Base-by-base conservation (phyloP, 2,329 filamentous ascomycete genomes). In the Chaetoscypha palmicola region DNA sequence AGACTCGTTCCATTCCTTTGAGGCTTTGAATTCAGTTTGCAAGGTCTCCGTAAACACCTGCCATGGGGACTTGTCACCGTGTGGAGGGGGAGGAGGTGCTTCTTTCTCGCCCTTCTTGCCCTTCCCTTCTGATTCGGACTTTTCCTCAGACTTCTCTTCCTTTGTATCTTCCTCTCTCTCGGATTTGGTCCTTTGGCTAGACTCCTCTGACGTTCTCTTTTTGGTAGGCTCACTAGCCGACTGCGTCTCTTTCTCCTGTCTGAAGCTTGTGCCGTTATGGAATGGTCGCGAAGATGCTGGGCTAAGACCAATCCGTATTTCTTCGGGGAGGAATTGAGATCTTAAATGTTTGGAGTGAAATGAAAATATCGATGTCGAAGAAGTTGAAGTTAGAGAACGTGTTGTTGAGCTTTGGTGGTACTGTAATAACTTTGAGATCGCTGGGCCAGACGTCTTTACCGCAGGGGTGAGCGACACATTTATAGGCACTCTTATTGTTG, bases 31-130 rank as follows among this genome's bases (percentile, higher is more conserved):
- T 67, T 98, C 92, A 45, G 74, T 76, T 64, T 87, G 80, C 67
- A 98, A 79, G n/a, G 92, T 98, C 62, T 98, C 92, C 61, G 87
- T 87, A 70, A 98, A 98, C 23, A 98, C 92, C 64, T 97, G 88
- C 90, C 92, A 97, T 42, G 92, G 92, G 2, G 91, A 92, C 73
- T 98, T 98, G 70, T 95, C 89, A 49, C 92, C 92, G 62, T 98
- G 92, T 16, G 90, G 91, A n/a, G 92, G 91, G 11, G 90, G 91
- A 17, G 91, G 87, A 10, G 90, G 83, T 49, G 88, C 79, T 62
- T 81, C 74, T 62, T 82, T 74, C 58, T 78, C 70, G 58, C 58
- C 46, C 34, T 67, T 60, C 46, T 66, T 62, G 26, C 73, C 65
- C 34, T 67, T 47, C 23, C 66, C 67, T n/a, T 53, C 55, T 31